Evolutionary conservation across 371 early-diverging fungal species (phyloP).

Genomic region (Chytridium lagenaria): DNA sequence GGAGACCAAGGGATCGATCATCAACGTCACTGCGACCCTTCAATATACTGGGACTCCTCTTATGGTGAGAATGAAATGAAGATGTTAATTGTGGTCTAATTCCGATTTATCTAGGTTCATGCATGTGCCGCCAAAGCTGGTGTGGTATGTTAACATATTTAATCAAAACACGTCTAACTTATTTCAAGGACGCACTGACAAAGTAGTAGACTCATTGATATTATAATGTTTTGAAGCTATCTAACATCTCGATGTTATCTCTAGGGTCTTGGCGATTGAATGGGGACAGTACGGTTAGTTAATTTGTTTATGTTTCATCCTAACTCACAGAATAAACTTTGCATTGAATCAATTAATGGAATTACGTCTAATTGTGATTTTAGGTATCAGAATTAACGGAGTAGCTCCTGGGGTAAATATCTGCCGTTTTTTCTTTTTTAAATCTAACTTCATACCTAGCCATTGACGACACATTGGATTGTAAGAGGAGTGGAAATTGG

Average conservation of each 20-base stretch:
- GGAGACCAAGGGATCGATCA: conserved; percentile 67
- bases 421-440: not conserved
- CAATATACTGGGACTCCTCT: conserved; percentile 67
- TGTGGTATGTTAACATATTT: conserved; percentile 37
- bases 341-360: no score
- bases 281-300: conserved; percentile 59
- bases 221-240: no score
- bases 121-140: conserved; percentile 37
- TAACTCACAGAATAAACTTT: not conserved
- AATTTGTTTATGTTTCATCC: not conserved
- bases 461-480: conserved; percentile 65
- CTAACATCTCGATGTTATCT: no score
- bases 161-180: conserved; percentile 42
- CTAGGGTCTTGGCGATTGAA: conserved; percentile 57
- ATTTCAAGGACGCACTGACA: conserved; percentile 31
- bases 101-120: conserved; percentile 19
- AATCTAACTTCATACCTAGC: conserved; percentile 27
- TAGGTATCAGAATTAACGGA: conserved; percentile 61
- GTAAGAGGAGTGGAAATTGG: conserved; percentile 5
- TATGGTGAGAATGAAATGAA: conserved; percentile 50
- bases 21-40: conserved; percentile 72
- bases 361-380: not conserved
- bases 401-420: conserved; percentile 60
- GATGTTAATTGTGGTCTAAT: conserved; percentile 43
- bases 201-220: no score